Base-by-base conservation (phyloP, 148 eudicot species). In the Rhododendron vialii region DNA sequence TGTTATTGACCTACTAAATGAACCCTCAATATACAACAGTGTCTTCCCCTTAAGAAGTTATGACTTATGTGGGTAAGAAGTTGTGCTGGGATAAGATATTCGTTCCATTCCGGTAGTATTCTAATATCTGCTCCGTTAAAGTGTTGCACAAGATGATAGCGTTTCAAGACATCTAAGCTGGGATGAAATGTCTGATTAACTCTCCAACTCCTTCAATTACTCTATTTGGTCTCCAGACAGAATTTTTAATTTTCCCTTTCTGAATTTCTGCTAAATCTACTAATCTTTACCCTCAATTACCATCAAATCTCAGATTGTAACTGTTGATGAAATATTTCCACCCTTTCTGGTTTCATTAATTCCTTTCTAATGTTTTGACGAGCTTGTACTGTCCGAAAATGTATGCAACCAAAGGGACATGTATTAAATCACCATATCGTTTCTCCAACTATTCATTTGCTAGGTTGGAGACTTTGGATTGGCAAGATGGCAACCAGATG, bases 401-500 rank as follows among this genome's bases (percentile, higher is more conserved):
- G 41, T 10, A n/a, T 11, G 2, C 30, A 22, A 22, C 7, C 18
- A 18, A 45, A 67, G 59, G 24, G 24, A 28, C 36, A 22, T 18
- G 17, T 84, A 26, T 24, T 10, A 13, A 83, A 5, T 17, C 24
- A 6, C 0, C 35, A 8, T 17, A 18, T 18, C 13, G 28, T 83
- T 20, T 48, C 33, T 53, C 38, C 24, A 3, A 47, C 24, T 36
- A 18, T 53, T 45, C 36, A 38, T 83, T 69, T 79, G 67, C 63
- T 48, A 89, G 90, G 90, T 89, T 38, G 90, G 90, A 76, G 90
- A 89, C 71, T 89, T 89, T 47, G 90, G 90, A 77, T 76, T 89
- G 86, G 90, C 90, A 3, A 89, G 90, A 81, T 89, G 90, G 90
- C 90, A 89, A 84, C 90, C 90, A 53, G 90, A 89, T 82, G 90